Evolutionary conservation across 192 early-diverging fungal species (phyloP).

Genomic region (Rhizophagus prolifer): DNA sequence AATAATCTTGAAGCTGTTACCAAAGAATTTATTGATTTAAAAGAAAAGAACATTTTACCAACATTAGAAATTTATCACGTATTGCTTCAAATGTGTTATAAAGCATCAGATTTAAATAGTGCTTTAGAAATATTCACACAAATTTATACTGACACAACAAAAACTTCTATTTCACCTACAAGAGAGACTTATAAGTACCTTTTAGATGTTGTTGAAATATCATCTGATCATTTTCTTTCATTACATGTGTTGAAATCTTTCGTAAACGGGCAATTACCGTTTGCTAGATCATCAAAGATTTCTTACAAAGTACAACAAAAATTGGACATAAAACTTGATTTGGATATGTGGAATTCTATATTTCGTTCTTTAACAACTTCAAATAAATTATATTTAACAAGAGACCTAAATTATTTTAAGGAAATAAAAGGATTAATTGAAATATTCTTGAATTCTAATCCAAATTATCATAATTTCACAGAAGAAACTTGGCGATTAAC

Average conservation of each 20-base stretch:
- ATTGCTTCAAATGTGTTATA: background rate
- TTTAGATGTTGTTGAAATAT: background rate
- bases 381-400: constrained; percentile 1
- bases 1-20: background rate
- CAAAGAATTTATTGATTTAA: background rate
- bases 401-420: background rate
- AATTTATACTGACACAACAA: background rate
- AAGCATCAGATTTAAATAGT: constrained; percentile 8
- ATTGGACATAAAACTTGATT: constrained; percentile 1
- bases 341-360: constrained; percentile 1
- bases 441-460: background rate
- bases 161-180: background rate
- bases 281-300: background rate
- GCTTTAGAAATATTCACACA: background rate
- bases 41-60: constrained; percentile 14
- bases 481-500: constrained; percentile 15
- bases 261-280: background rate
- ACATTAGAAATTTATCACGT: constrained; percentile 14
- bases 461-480: background rate
- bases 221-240: background rate
- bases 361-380: constrained; percentile 4
- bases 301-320: background rate
- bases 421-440: background rate
- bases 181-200: constrained; percentile 10
- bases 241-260: background rate